Base-by-base conservation (phyloP, 2,329 filamentous ascomycete genomes). In the Fusarium floridanum region DNA sequence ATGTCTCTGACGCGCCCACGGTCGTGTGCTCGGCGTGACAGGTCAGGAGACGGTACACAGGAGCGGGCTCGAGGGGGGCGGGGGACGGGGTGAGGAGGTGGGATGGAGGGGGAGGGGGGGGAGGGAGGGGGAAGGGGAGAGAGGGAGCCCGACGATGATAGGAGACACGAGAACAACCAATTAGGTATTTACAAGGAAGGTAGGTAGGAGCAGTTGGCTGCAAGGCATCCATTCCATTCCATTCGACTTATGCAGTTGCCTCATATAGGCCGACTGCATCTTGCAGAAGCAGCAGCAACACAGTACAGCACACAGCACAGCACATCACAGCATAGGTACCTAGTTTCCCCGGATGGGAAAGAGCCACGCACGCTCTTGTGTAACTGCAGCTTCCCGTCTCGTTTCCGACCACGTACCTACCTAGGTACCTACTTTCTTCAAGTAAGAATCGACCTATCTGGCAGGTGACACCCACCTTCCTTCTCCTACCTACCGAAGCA, bases 361-460 rank as follows among this genome's bases (percentile, higher is more conserved):
- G 62, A 64, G 50, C 24, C 56, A 65, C 70, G 70, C 60, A 57
- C 66, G 67, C 67, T 22, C 67, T 27, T 24, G 68, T 74, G 62
- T 60, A 60, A 76, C 73, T 76, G 70, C 64, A 68, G 64, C 64
- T 64, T 68, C 39, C 70, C 66, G 67, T 64, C 41, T 32, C 43
- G 57, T 66, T 70, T 34, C 17, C 29, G 41, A 45, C 41, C 41
- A 32, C 32, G 32, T 32, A 32, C 24, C 24, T 24, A 24, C 24
- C 24, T 24, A 22, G 22, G 22, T 22, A 24, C 22, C 22, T 24
- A 32, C 32, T 32, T 32, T 32, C 32, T 11, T 45, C 41, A 45
- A 45, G 41, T 45, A 45, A 22, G 41, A 14, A 45, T 45, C 41
- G 41, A 45, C 41, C 41, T 45, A 45, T 45, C 41, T 45, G 41